Base-by-base conservation (phyloP, 2,329 filamentous ascomycete species). In the Elsinoe batatas region DNA sequence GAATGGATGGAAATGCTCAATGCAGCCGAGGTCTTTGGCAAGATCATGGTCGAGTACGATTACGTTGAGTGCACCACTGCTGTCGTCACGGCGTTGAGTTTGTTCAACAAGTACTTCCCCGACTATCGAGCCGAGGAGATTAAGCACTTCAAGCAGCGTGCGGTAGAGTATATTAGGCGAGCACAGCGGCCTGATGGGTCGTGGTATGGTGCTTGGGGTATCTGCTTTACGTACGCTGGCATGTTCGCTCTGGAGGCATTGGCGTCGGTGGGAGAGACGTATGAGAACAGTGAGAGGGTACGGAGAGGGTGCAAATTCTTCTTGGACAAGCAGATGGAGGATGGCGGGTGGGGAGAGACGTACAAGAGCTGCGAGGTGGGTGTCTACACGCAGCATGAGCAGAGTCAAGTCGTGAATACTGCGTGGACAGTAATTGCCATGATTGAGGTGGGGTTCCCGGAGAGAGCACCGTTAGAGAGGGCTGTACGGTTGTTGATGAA, bases 1-100 rank as follows among this genome's bases (percentile, higher is more conserved):
- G 78, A 87, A 61, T 81, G 80, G 61, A 69, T 97, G 61, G 93
- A 98, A 69, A 78, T 84, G 68, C 79, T 98, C 42, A 98, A 98
- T 65, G 91, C 91, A 0, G 93, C 93, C 1, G 93, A 98, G 68
- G 91, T 98, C 0, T 98, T 98, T 69, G 91, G 89, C 12, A 81
- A 84, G 17, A 98, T 98, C 72, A 98, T 98, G 93, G 85, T 98
- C 54, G 91, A 97, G 67, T 98, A 98, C 69, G 89, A 95, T 68
- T 97, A 98, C 66, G 90, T 91, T 0, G 93, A 98, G 70, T 98
- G 93, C 74, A 98, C 93, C 0, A 97, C 93, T 2, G 91, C 93
- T 0, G 89, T 90, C 30, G 87, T 98, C 3, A 96, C 88, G 1
- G 90, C 88, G 0, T 76, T 98, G 17, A 86, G 85, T 3, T 76